Evolutionary conservation across 1,284 basidiomycete species (phyloP).

Genomic region (Fomitopsis palustris): DNA sequence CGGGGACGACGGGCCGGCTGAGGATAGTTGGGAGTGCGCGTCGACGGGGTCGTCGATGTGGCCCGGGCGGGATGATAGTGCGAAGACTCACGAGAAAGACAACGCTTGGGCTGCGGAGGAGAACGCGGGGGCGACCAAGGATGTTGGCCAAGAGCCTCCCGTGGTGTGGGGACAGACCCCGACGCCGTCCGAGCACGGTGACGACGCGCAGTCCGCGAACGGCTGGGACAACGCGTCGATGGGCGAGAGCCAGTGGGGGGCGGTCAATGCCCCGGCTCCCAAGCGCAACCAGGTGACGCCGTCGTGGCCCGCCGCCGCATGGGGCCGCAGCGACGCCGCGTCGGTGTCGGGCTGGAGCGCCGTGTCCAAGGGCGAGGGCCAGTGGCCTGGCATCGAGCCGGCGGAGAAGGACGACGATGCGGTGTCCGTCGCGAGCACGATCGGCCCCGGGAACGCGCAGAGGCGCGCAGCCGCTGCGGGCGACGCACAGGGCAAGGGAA

Average conservation of each 20-base stretch:
- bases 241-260: background rate
- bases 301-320: background rate
- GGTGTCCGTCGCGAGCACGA: background rate
- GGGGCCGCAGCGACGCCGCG: background rate
- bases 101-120: background rate
- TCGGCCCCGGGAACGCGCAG: background rate
- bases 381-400: background rate
- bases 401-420: background rate
- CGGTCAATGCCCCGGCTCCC: background rate
- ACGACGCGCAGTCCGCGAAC: background rate
- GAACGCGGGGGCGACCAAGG: background rate
- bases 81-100: too few relatives aligned
- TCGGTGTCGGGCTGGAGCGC: slow-evolving; percentile 16
- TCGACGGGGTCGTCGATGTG: background rate
- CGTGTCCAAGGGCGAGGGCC: slow-evolving; percentile 15
- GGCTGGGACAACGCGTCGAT: background rate
- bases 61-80: background rate
- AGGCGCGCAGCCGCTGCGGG: background rate
- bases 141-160: too few relatives aligned
- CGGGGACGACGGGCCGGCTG: background rate
- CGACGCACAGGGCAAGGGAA: background rate
- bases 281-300: background rate
- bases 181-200: background rate
- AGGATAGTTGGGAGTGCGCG: background rate
- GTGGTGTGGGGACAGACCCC: background rate